phyloP scores from a whole-genome alignment of 1,284 basidiomycete species.

The Sphagnurus paluster region DNA sequence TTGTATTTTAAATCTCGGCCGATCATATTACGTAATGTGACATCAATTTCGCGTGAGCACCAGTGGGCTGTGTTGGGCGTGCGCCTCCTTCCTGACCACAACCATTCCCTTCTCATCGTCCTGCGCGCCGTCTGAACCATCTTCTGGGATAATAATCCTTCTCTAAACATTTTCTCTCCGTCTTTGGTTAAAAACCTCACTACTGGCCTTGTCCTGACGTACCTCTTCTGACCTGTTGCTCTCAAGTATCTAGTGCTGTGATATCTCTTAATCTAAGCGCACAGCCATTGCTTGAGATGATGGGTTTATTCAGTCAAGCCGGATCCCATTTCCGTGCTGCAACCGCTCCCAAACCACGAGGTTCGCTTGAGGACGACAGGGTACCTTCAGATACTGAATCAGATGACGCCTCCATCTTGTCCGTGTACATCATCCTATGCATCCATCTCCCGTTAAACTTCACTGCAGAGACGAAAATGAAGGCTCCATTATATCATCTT shows the following conservation, averaged over 20 bases:
- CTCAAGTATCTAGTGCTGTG: constrained; percentile 4
- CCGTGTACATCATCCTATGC: constrained; percentile 36
- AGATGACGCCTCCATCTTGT: constrained; percentile 85
- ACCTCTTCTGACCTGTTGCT: neutral
- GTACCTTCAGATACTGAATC: constrained; percentile 76
- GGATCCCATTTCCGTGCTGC: constrained; percentile 55
- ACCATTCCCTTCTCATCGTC: constrained; percentile 1
- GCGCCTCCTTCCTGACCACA: constrained; percentile 4
- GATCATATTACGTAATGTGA: constrained; percentile 20
- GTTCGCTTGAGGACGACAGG: constrained; percentile 62
- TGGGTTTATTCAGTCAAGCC: constrained; percentile 75
- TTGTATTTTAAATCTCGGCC: constrained; percentile 59
- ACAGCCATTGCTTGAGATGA: constrained; percentile 48
- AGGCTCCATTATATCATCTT: constrained; percentile 74
- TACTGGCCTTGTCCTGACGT: too few relatives aligned
- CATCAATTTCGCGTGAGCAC: constrained; percentile 19
- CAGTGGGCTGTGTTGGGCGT: neutral
- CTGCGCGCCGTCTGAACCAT: too few relatives aligned
- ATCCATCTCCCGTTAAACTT: constrained; percentile 29
- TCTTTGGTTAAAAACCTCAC: too few relatives aligned
- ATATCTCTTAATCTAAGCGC: constrained; percentile 1
- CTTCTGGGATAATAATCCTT: too few relatives aligned
- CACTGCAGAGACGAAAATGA: constrained; percentile 71
- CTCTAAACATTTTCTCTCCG: too few relatives aligned
- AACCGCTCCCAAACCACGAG: constrained; percentile 47